A percentile compares a stretch with the other conserved stretches of the same genome.
Conservation (phyloP, 2,329 filamentous ascomycete genomes). For the Talaromyces sp. region DNA sequence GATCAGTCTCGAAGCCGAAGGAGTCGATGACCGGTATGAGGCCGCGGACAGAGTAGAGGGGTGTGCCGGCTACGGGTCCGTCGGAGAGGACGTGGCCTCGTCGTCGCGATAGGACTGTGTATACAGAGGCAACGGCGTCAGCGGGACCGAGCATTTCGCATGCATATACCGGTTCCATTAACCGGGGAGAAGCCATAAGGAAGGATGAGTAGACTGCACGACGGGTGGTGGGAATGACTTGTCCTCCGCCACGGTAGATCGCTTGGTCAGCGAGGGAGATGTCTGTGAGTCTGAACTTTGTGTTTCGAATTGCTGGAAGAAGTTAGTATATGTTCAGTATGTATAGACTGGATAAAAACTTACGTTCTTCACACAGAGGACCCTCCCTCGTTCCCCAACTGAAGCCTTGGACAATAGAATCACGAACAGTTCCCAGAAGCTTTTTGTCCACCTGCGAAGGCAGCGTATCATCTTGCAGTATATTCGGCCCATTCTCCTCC, state of each 20-base stretch:
- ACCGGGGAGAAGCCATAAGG: conserved; percentile 88
- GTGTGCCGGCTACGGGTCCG: conserved; percentile 88
- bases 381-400: conserved; percentile 95
- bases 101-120: conserved; percentile 84
- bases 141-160: conserved; percentile 91
- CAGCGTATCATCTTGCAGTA: conserved; percentile 93
- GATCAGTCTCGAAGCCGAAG: conserved; percentile 96
- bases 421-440: conserved; percentile 77
- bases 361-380: conserved; percentile 94
- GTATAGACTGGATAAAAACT: conserved; percentile 41
- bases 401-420: conserved; percentile 93
- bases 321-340: background rate
- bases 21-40: conserved; percentile 94
- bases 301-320: conserved; percentile 80
- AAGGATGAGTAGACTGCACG: conserved; percentile 94
- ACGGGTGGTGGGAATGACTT: conserved; percentile 93
- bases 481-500: conserved; percentile 90
- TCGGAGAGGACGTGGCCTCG: conserved; percentile 93
- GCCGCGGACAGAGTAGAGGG: conserved; percentile 85
- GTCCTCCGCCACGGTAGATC: conserved; percentile 91
- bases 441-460: conserved; percentile 94
- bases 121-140: conserved; percentile 81
- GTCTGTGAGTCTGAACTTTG: conserved; percentile 95
- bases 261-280: conserved; percentile 81
- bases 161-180: conserved; percentile 95